phyloP scores from a whole-genome alignment of 305 asterid species.

The Fraxinus nigra region DNA sequence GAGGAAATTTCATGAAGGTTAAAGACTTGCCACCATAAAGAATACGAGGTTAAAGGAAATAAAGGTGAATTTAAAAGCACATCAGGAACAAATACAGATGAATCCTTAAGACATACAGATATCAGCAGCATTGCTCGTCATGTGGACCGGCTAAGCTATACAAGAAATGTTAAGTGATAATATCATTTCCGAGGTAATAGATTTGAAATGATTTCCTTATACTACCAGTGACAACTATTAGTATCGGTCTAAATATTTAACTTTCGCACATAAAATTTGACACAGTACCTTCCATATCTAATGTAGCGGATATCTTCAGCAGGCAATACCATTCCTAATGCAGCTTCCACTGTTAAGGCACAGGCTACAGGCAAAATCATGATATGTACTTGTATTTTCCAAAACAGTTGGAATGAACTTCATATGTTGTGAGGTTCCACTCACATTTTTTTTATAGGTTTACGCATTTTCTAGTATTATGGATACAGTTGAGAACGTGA shows the following conservation, averaged over 20 bases:
- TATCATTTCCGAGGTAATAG: constrained; percentile 48
- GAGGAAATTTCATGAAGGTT: not conserved
- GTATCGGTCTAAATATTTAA: too few species aligned
- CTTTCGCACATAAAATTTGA: constrained; percentile 20
- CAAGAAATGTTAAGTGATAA: not conserved
- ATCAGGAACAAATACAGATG: not conserved
- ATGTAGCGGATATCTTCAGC: constrained; percentile 84
- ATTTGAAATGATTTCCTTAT: constrained; percentile 5
- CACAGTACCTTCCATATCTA: constrained; percentile 7
- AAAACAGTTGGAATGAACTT: not conserved
- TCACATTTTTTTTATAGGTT: constrained; percentile 31
- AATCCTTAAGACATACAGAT: not conserved
- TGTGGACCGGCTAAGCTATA: not conserved
- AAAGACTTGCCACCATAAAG: not conserved
- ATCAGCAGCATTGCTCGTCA: not conserved
- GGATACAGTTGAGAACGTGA: constrained; percentile 79
- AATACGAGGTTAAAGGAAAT: not conserved
- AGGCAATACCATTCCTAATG: constrained; percentile 57
- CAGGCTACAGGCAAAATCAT: constrained; percentile 4
- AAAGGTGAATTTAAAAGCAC: too few species aligned
- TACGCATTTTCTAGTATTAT: constrained; percentile 66
- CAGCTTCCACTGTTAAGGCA: constrained; percentile 63
- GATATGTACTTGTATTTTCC: not conserved
- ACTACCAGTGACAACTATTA: too few species aligned
- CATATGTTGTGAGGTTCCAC: constrained; percentile 6